A percentile compares a stretch with the other conserved stretches of the same genome.
Evolutionary conservation across 2,329 filamentous ascomycete species (phyloP).

Genomic region (Penicillium sp.): DNA sequence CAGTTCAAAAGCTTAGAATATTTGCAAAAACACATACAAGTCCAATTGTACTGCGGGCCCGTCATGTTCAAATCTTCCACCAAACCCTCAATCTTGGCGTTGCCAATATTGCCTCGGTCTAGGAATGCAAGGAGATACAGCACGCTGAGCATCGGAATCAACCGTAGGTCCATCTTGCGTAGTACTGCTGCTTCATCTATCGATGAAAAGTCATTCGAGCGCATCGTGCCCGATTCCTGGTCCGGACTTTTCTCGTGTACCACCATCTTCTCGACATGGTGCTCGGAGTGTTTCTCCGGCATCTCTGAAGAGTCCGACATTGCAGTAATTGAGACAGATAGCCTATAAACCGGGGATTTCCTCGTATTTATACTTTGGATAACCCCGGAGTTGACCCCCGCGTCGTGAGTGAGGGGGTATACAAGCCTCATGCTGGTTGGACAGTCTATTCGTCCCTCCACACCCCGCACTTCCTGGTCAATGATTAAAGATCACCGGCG

Average conservation of each 20-base stretch:
- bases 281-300: neutral
- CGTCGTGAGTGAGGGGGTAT: neutral
- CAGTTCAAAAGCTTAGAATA: neutral
- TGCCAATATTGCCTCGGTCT: slow-evolving; percentile 36
- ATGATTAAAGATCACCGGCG: too few species aligned
- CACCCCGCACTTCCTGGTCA: neutral
- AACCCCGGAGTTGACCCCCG: neutral
- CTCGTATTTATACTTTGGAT: neutral
- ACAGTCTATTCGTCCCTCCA: neutral
- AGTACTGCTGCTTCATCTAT: slow-evolving; percentile 20
- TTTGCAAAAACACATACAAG: slow-evolving; percentile 15
- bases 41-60: slow-evolving; percentile 31
- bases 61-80: slow-evolving; percentile 28
- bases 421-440: neutral
- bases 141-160: slow-evolving; percentile 27
- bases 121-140: slow-evolving; percentile 32
- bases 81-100: slow-evolving; percentile 34
- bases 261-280: neutral
- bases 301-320: neutral
- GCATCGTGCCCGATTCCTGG: too few species aligned
- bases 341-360: neutral
- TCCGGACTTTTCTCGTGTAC: slow-evolving; percentile 4
- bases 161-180: slow-evolving; percentile 28
- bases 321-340: neutral
- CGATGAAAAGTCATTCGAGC: slow-evolving; percentile 5